Base-by-base conservation (phyloP, 2,329 filamentous ascomycete genomes). In the Eurotiales sp. region DNA sequence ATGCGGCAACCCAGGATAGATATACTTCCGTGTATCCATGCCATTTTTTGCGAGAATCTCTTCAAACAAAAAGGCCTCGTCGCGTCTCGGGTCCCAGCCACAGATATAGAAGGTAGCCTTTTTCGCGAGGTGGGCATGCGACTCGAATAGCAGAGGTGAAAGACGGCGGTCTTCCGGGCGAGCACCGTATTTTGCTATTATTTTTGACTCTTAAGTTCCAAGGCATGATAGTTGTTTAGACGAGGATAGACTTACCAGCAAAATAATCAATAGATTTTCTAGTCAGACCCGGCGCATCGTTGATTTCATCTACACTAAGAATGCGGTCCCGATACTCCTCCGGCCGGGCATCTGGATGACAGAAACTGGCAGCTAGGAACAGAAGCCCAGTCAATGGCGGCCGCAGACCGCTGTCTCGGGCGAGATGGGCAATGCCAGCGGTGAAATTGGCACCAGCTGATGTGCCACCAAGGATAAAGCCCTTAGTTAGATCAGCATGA, bases 361-460 rank as follows among this genome's bases (percentile, higher is more conserved):
- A 70, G 22, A 78, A 62, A 11, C 68, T 73, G 1, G 74, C 74
- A 1, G 77, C 74, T 44, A 75, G 71, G 27, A 79, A 72, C 25
- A 74, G 71, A 10, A 72, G 59, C 0, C 75, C 76, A 0, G 76
- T 79, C 8, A 80, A 59, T 0, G 64, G 65, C 1, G 74, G 73
- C 0, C 60, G 54, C 5, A 77, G 60, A 0, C 64, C 62, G 14
- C n/a, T 43, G 22, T 30, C 71, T 68, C 70, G 67, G 4, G 72
- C 68, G 0, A 72, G 56, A 47, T 78, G 71, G 1, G 74, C 67
- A 1, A 79, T 66, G 0, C 73, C 73, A 0, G 72, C 72, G 0
- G 75, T 69, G 50, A 80, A 71, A 58, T 79, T 79, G n/a, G 73
- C 78, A 3, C 77, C 77, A 0, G 77, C 77, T 2, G 73, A 77